Conservation (phyloP, 2,329 filamentous ascomycete genomes). For the Nemania sp. region DNA sequence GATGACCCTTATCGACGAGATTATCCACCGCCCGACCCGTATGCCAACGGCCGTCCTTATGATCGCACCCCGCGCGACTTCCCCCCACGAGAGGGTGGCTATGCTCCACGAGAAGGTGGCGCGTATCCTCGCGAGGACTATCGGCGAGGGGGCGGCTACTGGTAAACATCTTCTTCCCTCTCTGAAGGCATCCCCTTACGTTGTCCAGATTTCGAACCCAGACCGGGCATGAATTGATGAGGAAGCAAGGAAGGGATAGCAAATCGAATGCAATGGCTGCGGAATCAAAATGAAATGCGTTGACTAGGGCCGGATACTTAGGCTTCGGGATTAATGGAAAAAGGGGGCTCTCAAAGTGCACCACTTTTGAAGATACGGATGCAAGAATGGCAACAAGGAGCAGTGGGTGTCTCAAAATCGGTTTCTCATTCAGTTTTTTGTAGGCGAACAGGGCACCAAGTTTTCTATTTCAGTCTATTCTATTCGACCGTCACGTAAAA, state of each 20-base stretch:
- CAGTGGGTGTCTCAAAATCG: slow-evolving; percentile 11
- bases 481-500: neutral
- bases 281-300: slow-evolving; percentile 10
- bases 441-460: slow-evolving; percentile 12
- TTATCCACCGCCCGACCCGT: slow-evolving; percentile 66
- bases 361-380: slow-evolving; percentile 26
- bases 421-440: slow-evolving; percentile 18
- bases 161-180: slow-evolving; percentile 39
- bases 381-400: slow-evolving; percentile 28
- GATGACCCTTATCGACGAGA: slow-evolving; percentile 79
- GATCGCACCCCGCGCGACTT: slow-evolving; percentile 59
- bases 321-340: slow-evolving; percentile 18
- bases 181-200: slow-evolving; percentile 40
- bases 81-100: slow-evolving; percentile 55
- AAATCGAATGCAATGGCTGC: slow-evolving; percentile 9
- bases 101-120: slow-evolving; percentile 45
- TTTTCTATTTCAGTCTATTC: neutral
- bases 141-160: slow-evolving; percentile 43
- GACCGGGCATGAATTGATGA: slow-evolving; percentile 21
- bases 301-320: slow-evolving; percentile 19
- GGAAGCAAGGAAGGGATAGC: slow-evolving; percentile 13
- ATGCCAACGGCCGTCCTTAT: slow-evolving; percentile 62
- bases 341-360: slow-evolving; percentile 21
- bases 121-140: slow-evolving; percentile 43
- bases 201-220: slow-evolving; percentile 39